A percentile compares a stretch with the other conserved stretches of the same genome.
Evolutionary conservation across 2,329 filamentous ascomycete genomes (phyloP).

Genomic region (Neopestalotiopsis sp.): DNA sequence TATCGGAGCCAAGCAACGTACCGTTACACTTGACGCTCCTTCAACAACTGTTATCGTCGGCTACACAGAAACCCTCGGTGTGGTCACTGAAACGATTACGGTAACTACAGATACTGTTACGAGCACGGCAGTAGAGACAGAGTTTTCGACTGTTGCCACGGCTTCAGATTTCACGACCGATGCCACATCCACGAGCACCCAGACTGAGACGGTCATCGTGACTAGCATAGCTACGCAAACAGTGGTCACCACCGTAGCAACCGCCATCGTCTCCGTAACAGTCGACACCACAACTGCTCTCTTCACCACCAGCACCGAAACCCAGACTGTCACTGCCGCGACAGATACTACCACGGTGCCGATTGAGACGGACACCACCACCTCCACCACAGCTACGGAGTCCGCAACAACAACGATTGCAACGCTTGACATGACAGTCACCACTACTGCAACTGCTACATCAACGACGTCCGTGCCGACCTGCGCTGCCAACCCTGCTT

Average conservation of each 20-base stretch:
- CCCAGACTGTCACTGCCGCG: constrained; percentile 4
- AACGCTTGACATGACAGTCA: neutral
- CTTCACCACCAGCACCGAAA: constrained; percentile 4
- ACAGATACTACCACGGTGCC: constrained; percentile 1
- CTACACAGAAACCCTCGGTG: neutral
- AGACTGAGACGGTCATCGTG: neutral
- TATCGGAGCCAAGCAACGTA: constrained; percentile 5
- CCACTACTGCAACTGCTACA: neutral
- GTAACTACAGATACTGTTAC: neutral
- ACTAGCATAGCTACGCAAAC: neutral
- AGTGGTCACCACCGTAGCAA: neutral
- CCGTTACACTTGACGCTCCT: neutral
- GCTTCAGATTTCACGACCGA: neutral
- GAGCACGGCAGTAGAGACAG: neutral
- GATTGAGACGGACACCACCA: constrained; percentile 1
- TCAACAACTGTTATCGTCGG: neutral
- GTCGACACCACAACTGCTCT: neutral
- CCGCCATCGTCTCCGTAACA: neutral
- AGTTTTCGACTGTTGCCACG: neutral
- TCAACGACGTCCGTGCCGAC: constrained; percentile 1
- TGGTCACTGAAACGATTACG: neutral
- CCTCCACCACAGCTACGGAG: neutral
- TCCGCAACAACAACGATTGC: neutral
- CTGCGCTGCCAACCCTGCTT: neutral
- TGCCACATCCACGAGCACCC: constrained; percentile 4